Evolutionary conservation across 1,284 basidiomycete species (phyloP).

Genomic region (Ceraceosorus guamensis): DNA sequence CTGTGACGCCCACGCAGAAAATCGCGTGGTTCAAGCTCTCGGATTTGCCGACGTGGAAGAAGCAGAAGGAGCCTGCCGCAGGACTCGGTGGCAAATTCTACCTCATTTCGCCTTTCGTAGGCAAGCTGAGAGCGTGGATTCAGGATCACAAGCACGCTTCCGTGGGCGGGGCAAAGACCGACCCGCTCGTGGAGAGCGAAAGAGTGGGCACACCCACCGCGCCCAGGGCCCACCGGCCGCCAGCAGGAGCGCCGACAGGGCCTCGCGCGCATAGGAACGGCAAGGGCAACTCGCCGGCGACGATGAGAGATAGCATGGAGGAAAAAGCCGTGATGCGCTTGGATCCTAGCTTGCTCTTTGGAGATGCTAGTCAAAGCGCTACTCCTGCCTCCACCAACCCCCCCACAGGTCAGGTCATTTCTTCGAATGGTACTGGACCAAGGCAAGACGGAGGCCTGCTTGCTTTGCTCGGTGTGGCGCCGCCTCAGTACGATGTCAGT

Average conservation of each 20-base stretch:
- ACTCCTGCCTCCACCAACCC: too few species aligned
- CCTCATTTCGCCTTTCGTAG: constrained; percentile 87
- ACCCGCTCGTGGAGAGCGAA: background rate
- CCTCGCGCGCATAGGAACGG: background rate
- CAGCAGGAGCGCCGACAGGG: background rate
- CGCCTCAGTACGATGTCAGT: too few species aligned
- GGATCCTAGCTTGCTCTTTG: too few species aligned
- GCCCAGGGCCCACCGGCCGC: background rate
- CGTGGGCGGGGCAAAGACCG: background rate
- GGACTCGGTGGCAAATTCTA: constrained; percentile 70
- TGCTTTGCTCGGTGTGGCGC: too few species aligned
- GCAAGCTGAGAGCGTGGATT: constrained; percentile 44
- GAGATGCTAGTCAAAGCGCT: too few species aligned
- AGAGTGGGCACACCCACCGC: background rate
- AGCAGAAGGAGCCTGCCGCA: constrained; percentile 58
- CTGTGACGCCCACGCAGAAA: constrained; percentile 56
- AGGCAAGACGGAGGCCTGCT: too few species aligned
- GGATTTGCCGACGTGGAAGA: constrained; percentile 89
- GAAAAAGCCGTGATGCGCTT: too few species aligned
- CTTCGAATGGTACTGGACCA: too few species aligned
- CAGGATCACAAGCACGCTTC: constrained; percentile 24
- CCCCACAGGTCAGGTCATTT: too few species aligned
- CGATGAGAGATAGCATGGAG: too few species aligned
- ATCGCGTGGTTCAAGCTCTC: constrained; percentile 91
- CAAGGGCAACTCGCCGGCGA: too few species aligned